Percentiles rank a stretch among this genome's conserved stretches.
phyloP scores from a whole-genome alignment of 345 rosid species.

The Kandelia obovata region DNA sequence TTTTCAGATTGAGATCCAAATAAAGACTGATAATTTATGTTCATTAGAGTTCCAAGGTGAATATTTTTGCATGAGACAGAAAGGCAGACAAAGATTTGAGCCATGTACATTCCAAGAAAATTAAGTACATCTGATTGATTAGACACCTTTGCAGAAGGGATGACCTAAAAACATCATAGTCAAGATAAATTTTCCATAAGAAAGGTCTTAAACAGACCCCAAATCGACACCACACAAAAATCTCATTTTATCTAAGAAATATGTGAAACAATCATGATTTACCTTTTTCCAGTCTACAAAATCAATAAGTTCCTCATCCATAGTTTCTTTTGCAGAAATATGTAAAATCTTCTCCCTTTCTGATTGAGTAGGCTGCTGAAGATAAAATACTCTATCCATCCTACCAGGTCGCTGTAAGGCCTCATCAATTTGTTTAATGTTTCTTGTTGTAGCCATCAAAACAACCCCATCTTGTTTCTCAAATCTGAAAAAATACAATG shows the following conservation, averaged over 20 bases:
- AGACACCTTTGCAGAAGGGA: background rate
- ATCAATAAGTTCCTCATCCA: constrained; percentile 78
- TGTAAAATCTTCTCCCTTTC: constrained; percentile 87
- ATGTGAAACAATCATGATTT: constrained; percentile 8
- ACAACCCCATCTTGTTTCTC: constrained; percentile 98
- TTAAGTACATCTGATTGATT: background rate
- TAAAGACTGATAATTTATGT: background rate
- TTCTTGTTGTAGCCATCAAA: constrained; percentile 92
- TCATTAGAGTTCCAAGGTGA: background rate
- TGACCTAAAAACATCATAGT: background rate
- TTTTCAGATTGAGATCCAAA: background rate
- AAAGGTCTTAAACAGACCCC: background rate
- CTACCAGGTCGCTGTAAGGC: constrained; percentile 93
- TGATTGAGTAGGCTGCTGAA: constrained; percentile 79
- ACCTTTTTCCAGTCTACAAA: constrained; percentile 91
- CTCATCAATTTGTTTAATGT: constrained; percentile 86
- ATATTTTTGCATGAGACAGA: constrained; percentile 8
- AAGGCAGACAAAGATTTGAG: constrained; percentile 1
- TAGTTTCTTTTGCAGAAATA: constrained; percentile 73
- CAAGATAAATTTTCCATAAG: background rate
- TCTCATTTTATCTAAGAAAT: background rate
- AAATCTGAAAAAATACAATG: constrained; percentile 49
- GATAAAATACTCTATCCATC: constrained; percentile 90
- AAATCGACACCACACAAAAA: background rate
- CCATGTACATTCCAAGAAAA: background rate